phyloP scores from a whole-genome alignment of 2,329 filamentous ascomycete genomes.

The Zymoseptoria crescenta region DNA sequence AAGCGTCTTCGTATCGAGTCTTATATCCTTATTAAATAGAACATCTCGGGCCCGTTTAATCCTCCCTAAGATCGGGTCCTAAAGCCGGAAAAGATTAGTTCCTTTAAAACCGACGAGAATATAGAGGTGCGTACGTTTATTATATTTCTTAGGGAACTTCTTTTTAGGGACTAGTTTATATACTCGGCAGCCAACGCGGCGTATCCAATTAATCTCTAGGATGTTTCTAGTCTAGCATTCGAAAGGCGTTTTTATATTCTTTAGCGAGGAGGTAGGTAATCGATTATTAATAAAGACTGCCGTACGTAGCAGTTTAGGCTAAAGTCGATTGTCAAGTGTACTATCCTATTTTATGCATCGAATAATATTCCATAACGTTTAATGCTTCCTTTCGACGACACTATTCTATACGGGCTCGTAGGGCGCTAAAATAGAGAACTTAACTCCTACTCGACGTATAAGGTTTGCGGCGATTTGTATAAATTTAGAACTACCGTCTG shows the following conservation, averaged over 20 bases:
- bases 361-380: slow-evolving; percentile 1
- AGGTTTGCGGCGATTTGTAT: no score
- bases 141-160: slow-evolving; percentile 1
- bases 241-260: neutral
- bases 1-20: neutral
- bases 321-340: neutral
- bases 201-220: neutral
- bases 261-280: neutral
- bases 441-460: no score
- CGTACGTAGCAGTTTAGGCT: neutral
- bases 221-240: neutral
- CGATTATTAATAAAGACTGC: neutral
- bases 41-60: neutral
- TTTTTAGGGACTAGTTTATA: slow-evolving; percentile 2
- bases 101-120: neutral
- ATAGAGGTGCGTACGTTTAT: neutral
- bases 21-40: neutral
- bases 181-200: neutral
- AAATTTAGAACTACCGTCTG: no score
- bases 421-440: neutral
- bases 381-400: neutral
- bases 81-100: neutral
- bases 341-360: neutral
- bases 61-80: neutral
- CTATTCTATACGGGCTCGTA: neutral